Conservation (phyloP, 1,284 basidiomycete species). For the Puccinia coronata region DNA sequence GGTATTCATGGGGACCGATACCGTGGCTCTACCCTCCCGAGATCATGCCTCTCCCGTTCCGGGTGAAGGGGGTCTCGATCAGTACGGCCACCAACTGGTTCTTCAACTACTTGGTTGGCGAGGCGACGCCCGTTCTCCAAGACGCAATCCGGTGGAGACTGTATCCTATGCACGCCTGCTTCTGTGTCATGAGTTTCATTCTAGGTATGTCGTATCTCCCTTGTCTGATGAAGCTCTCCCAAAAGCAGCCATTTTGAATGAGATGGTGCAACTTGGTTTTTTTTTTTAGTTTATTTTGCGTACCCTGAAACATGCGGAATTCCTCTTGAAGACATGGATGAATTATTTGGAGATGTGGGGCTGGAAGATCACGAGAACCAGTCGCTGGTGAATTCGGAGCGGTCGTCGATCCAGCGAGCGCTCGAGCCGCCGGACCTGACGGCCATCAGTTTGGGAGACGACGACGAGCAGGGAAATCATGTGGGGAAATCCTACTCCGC, state of each 20-base stretch:
- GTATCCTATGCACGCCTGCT: slow-evolving; percentile 95
- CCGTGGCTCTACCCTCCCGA: slow-evolving; percentile 61
- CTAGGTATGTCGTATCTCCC: slow-evolving; percentile 67
- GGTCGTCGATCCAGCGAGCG: slow-evolving; percentile 50
- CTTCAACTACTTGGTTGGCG: slow-evolving; percentile 67
- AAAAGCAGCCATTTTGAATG: too few relatives aligned
- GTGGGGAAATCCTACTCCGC: not conserved
- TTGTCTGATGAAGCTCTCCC: too few relatives aligned
- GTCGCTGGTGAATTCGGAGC: slow-evolving; percentile 49
- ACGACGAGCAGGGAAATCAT: not conserved
- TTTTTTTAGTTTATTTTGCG: slow-evolving; percentile 62
- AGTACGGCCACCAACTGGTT: slow-evolving; percentile 73
- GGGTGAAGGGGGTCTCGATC: slow-evolving; percentile 90
- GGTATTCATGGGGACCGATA: slow-evolving; percentile 61
- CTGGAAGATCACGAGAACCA: slow-evolving; percentile 47
- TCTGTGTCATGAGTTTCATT: slow-evolving; percentile 83
- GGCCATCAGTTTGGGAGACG: not conserved
- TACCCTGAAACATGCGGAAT: slow-evolving; percentile 67
- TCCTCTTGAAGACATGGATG: slow-evolving; percentile 64
- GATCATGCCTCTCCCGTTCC: slow-evolving; percentile 86
- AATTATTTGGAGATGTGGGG: slow-evolving; percentile 61
- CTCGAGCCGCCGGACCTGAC: slow-evolving; percentile 48
- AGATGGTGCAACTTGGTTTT: not conserved
- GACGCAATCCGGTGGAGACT: slow-evolving; percentile 87
- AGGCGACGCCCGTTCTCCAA: slow-evolving; percentile 83